phyloP scores from a whole-genome alignment of 2,329 filamentous ascomycete species.

The Fusarium sororula region DNA sequence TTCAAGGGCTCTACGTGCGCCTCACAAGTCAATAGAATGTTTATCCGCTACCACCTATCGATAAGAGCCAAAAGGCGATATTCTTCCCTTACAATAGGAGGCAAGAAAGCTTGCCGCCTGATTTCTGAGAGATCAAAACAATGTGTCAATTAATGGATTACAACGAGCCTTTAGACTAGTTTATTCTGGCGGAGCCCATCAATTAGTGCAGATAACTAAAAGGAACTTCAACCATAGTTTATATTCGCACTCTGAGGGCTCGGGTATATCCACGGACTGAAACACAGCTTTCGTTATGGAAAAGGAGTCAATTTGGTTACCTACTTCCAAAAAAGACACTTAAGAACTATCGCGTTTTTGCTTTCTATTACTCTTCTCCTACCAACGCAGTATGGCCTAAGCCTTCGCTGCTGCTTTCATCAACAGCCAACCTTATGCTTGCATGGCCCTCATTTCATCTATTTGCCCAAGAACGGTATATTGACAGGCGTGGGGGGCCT shows the following conservation, averaged over 20 bases:
- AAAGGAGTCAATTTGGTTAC: not conserved
- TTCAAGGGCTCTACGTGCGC: not conserved
- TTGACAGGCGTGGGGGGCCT: not conserved
- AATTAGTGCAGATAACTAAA: no score
- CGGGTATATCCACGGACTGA: not conserved
- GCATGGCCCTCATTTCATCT: not conserved
- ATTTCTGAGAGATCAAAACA: not conserved
- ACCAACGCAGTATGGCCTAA: not conserved
- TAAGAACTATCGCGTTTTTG: no score
- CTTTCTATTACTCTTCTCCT: not conserved
- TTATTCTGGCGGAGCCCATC: no score
- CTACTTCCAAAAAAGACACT: not conserved
- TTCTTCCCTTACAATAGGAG: not conserved
- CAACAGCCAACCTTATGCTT: not conserved
- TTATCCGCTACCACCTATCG: not conserved
- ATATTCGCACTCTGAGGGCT: not conserved
- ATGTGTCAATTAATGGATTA: not conserved
- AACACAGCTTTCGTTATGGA: not conserved
- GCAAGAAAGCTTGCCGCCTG: not conserved
- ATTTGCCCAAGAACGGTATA: not conserved
- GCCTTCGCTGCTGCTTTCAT: not conserved
- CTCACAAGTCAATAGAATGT: not conserved
- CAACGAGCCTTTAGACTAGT: not conserved
- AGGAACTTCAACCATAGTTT: not conserved
- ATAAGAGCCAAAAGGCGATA: not conserved